Evolutionary conservation across 352 stramenopile genomes (phyloP).

Genomic region (Phytophthora ohioensis): DNA sequence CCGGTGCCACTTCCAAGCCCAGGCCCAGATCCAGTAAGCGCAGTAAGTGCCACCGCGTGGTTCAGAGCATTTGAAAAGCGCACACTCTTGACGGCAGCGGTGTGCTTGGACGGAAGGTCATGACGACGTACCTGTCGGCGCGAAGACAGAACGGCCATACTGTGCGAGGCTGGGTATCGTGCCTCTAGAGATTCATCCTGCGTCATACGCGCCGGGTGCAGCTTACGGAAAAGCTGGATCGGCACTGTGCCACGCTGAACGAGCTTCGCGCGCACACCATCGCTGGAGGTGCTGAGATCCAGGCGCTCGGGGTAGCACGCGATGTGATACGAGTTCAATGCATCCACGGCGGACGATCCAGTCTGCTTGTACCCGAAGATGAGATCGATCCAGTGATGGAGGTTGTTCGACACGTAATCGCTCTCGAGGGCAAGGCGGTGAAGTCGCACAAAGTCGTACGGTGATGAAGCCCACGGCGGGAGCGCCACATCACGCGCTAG

Average conservation of each 20-base stretch:
- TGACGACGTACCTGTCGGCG: conserved; percentile 83
- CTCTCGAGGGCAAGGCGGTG: conserved; percentile 97
- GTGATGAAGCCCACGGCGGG: conserved; percentile 96
- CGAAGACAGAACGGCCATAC: conserved; percentile 77
- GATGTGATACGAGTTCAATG: conserved; percentile 94
- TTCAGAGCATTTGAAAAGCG: conserved; percentile 84
- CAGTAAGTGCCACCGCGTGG: conserved; percentile 59
- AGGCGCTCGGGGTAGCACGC: conserved; percentile 81
- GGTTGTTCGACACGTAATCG: conserved; percentile 96
- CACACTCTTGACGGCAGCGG: conserved; percentile 70
- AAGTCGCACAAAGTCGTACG: conserved; percentile 97
- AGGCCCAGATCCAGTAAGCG: conserved; percentile 49
- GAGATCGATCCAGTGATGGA: conserved; percentile 99
- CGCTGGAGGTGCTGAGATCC: conserved; percentile 72
- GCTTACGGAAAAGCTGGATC: conserved; percentile 82
- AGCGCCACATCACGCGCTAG: conserved; percentile 92
- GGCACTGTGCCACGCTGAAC: conserved; percentile 81
- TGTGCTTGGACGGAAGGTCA: conserved; percentile 79
- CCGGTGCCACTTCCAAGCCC: conserved; percentile 74
- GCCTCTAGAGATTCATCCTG: conserved; percentile 80
- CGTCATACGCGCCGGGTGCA: conserved; percentile 74
- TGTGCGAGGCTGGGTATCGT: conserved; percentile 78
- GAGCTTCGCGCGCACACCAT: conserved; percentile 63
- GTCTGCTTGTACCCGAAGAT: conserved; percentile 98
- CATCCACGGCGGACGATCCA: conserved; percentile 86